Evolutionary conservation across 352 stramenopile genomes (phyloP).

Genomic region (Pythium pectinolyticum): DNA sequence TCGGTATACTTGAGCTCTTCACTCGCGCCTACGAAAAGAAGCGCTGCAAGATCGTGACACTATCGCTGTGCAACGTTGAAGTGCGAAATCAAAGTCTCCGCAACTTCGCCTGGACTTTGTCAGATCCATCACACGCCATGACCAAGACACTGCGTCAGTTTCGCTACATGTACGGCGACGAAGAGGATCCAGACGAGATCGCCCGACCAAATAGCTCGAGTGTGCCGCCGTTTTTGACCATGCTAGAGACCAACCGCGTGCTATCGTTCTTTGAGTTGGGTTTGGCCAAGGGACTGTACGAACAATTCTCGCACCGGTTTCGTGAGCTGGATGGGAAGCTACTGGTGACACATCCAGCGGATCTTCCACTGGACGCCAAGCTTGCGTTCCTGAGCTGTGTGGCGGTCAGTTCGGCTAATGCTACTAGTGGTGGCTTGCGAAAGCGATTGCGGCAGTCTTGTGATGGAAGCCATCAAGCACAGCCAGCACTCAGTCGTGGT

Average conservation of each 20-base stretch:
- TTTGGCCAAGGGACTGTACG: slow-evolving; percentile 1
- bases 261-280: slow-evolving; percentile 24
- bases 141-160: slow-evolving; percentile 9
- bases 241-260: slow-evolving; percentile 6
- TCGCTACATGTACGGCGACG: slow-evolving; percentile 11
- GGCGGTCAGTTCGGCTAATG: too few species aligned
- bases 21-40: not conserved
- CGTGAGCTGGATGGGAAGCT: not conserved
- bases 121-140: slow-evolving; percentile 9
- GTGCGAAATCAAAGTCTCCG: slow-evolving; percentile 13
- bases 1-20: slow-evolving; percentile 11
- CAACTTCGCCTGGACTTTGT: not conserved
- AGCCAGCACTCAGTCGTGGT: not conserved
- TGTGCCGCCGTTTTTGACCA: slow-evolving; percentile 11
- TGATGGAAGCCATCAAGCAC: too few species aligned
- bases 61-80: slow-evolving; percentile 15
- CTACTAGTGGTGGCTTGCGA: too few species aligned
- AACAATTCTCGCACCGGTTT: slow-evolving; percentile 3
- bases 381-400: slow-evolving; percentile 20
- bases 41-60: not conserved
- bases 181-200: not conserved
- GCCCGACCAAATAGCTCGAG: not conserved
- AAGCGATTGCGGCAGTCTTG: not conserved
- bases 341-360: not conserved
- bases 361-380: not conserved